Evolutionary conservation across 1,139 yeast species (phyloP).

Genomic region (Nakaseomyces sp.): DNA sequence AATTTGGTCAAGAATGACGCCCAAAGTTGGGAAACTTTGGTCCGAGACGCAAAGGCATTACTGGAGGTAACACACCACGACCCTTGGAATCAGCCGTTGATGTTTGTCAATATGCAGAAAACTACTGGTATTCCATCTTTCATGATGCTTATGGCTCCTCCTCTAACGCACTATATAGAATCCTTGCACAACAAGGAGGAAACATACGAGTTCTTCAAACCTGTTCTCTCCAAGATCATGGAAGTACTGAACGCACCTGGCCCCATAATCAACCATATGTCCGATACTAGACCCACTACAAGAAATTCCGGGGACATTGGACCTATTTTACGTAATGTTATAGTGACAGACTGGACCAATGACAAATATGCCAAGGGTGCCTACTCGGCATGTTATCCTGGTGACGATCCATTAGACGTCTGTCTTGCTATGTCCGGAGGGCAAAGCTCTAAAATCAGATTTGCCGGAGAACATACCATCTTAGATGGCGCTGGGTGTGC

Average conservation of each 20-base stretch:
- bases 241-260: conserved; percentile 14
- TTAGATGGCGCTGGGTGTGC: conserved; percentile 78
- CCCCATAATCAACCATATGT: conserved; percentile 16
- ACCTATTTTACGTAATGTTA: conserved; percentile 44
- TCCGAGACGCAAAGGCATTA: conserved; percentile 5
- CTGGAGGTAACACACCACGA: conserved; percentile 10
- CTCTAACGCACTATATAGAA: conserved; percentile 50
- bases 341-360: conserved; percentile 59
- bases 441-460: conserved; percentile 47
- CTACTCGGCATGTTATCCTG: conserved; percentile 58
- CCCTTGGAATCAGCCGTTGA: conserved; percentile 46
- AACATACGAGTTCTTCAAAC: conserved; percentile 39
- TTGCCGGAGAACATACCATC: conserved; percentile 81
- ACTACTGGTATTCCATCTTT: conserved; percentile 41
- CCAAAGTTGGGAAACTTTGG: conserved; percentile 7
- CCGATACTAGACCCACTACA: neutral
- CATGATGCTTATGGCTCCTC: conserved; percentile 58
- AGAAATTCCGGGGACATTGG: conserved; percentile 9
- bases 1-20: conserved; percentile 11
- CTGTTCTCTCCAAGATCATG: conserved; percentile 33
- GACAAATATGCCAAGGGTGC: conserved; percentile 68
- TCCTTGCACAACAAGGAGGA: conserved; percentile 30
- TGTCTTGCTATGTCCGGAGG: conserved; percentile 51
- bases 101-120: conserved; percentile 39
- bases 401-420: conserved; percentile 56